Evolutionary conservation across 2,329 filamentous ascomycete genomes (phyloP).

Genomic region (Calonectria pteridis): DNA sequence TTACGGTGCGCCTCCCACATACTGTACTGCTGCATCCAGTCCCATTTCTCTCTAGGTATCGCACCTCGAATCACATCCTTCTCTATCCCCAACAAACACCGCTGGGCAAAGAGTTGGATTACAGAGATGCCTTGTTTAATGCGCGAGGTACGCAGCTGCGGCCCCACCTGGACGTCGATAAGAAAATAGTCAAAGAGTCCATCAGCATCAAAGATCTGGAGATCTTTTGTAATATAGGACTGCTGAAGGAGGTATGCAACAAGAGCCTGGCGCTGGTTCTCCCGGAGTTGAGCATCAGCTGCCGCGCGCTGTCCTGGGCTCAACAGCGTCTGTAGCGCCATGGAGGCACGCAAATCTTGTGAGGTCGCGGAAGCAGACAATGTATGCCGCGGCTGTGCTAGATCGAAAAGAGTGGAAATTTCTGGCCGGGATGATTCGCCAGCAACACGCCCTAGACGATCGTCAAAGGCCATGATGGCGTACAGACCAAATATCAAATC

Average conservation of each 20-base stretch:
- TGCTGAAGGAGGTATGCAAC: slow-evolving; percentile 6
- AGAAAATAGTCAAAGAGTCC: slow-evolving; percentile 25
- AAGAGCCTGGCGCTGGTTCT: slow-evolving; percentile 15
- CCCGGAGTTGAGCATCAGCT: not conserved
- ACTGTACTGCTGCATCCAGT: not conserved
- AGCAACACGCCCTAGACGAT: not conserved
- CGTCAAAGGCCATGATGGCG: not conserved
- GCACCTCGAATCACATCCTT: not conserved
- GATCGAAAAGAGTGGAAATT: not conserved
- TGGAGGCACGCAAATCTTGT: not conserved
- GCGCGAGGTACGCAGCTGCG: slow-evolving; percentile 26
- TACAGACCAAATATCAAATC: not conserved
- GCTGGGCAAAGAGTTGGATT: slow-evolving; percentile 31
- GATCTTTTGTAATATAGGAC: not conserved
- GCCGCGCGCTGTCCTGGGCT: not conserved
- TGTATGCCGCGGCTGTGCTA: not conserved
- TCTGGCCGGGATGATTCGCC: not conserved
- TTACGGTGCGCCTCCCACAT: slow-evolving; percentile 18
- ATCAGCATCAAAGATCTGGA: slow-evolving; percentile 11
- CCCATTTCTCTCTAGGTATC: slow-evolving; percentile 6
- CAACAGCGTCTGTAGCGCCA: not conserved
- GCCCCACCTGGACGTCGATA: slow-evolving; percentile 29
- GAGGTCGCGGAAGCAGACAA: not conserved
- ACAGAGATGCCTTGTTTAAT: slow-evolving; percentile 31
- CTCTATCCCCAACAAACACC: slow-evolving; percentile 28